These are phyloP conservation scores for Cladochytrium tenue DNA, from an alignment of 371 early-diverging fungal genomes.

Conservation along the genomic window DNA sequence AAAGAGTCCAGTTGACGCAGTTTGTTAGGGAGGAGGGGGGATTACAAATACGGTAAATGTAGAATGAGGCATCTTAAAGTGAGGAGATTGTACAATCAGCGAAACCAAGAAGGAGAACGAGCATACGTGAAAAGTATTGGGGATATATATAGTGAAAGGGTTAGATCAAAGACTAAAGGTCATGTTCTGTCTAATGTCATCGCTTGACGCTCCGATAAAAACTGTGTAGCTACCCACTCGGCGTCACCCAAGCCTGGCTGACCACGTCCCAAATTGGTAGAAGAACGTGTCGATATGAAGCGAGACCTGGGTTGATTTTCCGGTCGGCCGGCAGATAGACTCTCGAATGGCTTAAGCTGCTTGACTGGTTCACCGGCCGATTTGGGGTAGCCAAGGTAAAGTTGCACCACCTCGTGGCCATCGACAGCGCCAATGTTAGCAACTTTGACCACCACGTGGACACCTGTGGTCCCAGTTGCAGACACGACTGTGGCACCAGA, in stretches of 20 bases:
- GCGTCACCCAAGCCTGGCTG: conserved; percentile 41
- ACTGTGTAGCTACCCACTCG: conserved; percentile 49
- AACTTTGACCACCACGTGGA: conserved; percentile 40
- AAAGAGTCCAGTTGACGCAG: too few relatives aligned
- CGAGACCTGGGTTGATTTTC: conserved; percentile 24
- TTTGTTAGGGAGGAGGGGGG: too few relatives aligned
- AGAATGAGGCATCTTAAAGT: too few relatives aligned
- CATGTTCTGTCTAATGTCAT: too few relatives aligned
- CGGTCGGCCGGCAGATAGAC: conserved; percentile 38
- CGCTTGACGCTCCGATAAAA: conserved; percentile 51
- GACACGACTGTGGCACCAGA: conserved; percentile 6
- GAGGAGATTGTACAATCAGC: too few relatives aligned
- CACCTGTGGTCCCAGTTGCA: background rate
- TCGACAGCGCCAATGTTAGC: conserved; percentile 50
- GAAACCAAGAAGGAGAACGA: too few relatives aligned
- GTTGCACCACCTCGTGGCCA: conserved; percentile 59
- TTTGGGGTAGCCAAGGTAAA: conserved; percentile 50
- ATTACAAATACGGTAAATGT: too few relatives aligned
- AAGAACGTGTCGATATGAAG: conserved; percentile 42
- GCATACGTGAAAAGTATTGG: too few relatives aligned
- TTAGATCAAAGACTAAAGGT: too few relatives aligned
- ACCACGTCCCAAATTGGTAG: conserved; percentile 47
- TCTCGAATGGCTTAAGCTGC: conserved; percentile 57
- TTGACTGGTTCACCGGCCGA: conserved; percentile 52
- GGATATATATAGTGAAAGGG: too few relatives aligned